These are phyloP conservation scores for Dactylorhiza incarnata DNA, from an alignment of 106 monocot genomes.

Conservation along the genomic window DNA sequence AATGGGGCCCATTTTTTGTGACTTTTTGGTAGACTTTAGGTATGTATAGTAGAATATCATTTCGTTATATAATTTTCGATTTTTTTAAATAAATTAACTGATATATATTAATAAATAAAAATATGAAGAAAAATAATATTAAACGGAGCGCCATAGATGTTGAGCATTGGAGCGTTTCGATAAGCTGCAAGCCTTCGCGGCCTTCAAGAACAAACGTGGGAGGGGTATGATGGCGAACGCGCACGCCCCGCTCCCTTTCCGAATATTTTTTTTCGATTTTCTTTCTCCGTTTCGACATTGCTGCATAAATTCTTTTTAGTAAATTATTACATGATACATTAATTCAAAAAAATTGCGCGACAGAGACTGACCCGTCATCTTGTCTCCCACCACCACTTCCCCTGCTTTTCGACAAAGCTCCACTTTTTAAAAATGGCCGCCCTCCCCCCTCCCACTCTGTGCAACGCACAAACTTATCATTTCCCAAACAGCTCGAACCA, in stretches of 20 bases:
- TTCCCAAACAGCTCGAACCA: neutral
- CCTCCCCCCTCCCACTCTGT: neutral
- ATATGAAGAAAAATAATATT: no score
- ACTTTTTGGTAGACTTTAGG: no score
- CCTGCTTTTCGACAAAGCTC: neutral
- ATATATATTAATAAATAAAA: no score
- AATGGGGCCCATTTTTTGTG: no score
- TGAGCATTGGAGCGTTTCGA: conserved; percentile 1
- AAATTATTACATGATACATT: neutral
- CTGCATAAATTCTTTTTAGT: neutral
- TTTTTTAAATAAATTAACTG: no score
- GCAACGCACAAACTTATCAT: neutral
- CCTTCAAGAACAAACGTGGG: neutral
- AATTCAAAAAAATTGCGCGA: neutral
- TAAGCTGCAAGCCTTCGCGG: conserved; percentile 2
- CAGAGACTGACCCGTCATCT: neutral
- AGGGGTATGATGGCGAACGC: neutral
- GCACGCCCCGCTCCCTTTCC: neutral
- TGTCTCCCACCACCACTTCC: conserved; percentile 8
- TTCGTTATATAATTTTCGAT: no score
- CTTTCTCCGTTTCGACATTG: neutral
- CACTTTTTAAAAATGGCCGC: neutral
- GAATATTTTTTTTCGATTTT: no score
- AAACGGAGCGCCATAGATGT: no score
- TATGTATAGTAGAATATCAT: no score